Evolutionary conservation across 1,284 basidiomycete species (phyloP).

Genomic region (Marasmius oreades): DNA sequence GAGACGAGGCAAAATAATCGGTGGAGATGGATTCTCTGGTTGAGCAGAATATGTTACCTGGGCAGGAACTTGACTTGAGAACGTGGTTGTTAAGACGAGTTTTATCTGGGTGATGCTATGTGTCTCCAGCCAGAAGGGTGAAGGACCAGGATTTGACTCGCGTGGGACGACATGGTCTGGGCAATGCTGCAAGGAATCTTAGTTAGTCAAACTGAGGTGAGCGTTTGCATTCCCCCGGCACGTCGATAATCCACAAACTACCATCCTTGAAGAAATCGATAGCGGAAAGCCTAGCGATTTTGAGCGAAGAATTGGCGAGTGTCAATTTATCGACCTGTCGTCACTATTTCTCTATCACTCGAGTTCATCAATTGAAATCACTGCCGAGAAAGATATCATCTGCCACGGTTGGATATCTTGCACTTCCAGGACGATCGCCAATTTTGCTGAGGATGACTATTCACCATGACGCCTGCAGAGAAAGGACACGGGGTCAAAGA

Average conservation of each 20-base stretch:
- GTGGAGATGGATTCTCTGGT: conserved; percentile 13
- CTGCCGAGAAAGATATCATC: conserved; percentile 16
- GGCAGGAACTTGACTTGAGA: conserved; percentile 16
- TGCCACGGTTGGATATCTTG: conserved; percentile 12
- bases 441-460: conserved; percentile 19
- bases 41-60: conserved; percentile 11
- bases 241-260: conserved; percentile 22
- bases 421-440: conserved; percentile 18
- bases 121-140: conserved; percentile 21
- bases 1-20: conserved; percentile 10
- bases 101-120: conserved; percentile 20
- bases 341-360: too few relatives aligned
- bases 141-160: conserved; percentile 21
- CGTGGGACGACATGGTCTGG: conserved; percentile 20
- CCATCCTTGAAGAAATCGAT: conserved; percentile 22
- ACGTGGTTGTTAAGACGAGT: conserved; percentile 18
- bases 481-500: too few relatives aligned
- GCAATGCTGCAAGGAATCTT: conserved; percentile 1
- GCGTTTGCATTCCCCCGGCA: conserved; percentile 19
- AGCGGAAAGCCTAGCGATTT: conserved; percentile 18
- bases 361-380: conserved; percentile 13
- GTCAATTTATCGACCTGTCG: conserved; percentile 15
- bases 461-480: too few relatives aligned
- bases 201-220: not conserved
- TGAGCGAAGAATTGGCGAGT: conserved; percentile 14